Base-by-base conservation (phyloP, 2,329 filamentous ascomycete genomes). In the Colletotrichum simmondsii region DNA sequence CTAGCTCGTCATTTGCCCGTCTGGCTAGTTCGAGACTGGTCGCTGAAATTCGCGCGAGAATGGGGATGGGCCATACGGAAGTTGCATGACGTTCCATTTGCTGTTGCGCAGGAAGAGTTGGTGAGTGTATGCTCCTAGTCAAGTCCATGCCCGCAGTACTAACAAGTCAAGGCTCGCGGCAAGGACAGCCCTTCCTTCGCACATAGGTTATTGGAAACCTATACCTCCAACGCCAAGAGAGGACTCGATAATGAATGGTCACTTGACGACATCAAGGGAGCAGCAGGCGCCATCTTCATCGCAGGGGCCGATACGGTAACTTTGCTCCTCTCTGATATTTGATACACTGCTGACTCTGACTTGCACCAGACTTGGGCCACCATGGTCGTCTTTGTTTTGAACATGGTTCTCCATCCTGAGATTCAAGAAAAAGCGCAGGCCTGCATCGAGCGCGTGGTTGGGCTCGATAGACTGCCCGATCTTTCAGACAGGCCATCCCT, bases 371-470 rank as follows among this genome's bases (percentile, higher is more conserved):
- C 65, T 30, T 75, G 74, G 71, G 71, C 71, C 28, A 73, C 71
- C 68, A 73, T 73, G 59, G 32, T 72, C 28, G 64, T 75, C n/a
- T 68, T 75, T 42, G 71, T 75, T 35, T 59, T 75, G 35, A 74
- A 68, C 58, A 75, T 74, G 14, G 71, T 73, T 46, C 62, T 73
- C 32, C 79, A 84, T 73, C 86, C 84, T 1, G 80, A 81, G 4
- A 79, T 88, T 0, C 87, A 88, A 67, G 75, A 75, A 19, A 89
- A 88, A 74, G 86, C 85, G 0, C 84, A 84, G 73, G 79, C 77
- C 8, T 81, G 69, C 59, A 77, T 90, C 14, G 87, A 90, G 70
- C 75, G 77, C 3, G 84, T 88, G 0, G 81, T 89, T 12, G 87
- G 86, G 2, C 76, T 76, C 4, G 77, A 81, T 49, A 80, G 87